These are phyloP conservation scores for Pseudozyma pruni DNA, from an alignment of 1,284 basidiomycete genomes.

Conservation along the genomic window DNA sequence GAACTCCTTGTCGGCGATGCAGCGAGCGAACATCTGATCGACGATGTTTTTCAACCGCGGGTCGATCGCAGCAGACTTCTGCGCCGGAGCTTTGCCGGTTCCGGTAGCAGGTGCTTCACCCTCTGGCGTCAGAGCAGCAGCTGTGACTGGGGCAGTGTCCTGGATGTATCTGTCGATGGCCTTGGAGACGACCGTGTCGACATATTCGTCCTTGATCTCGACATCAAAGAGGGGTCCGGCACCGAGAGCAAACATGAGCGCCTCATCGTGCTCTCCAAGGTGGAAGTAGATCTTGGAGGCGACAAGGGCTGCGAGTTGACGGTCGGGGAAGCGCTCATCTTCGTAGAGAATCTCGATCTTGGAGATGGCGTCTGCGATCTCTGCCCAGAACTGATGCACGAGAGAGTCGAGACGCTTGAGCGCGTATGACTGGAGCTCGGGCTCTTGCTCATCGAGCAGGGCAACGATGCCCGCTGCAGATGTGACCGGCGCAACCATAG, in stretches of 20 bases:
- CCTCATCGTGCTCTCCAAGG: slow-evolving; percentile 66
- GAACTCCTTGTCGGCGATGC: slow-evolving; percentile 62
- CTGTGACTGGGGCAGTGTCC: slow-evolving; percentile 19
- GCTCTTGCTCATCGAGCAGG: slow-evolving; percentile 65
- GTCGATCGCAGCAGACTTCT: slow-evolving; percentile 29
- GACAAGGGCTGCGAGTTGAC: slow-evolving; percentile 65
- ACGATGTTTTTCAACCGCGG: slow-evolving; percentile 61
- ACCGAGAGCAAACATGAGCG: slow-evolving; percentile 66
- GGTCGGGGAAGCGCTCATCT: slow-evolving; percentile 60
- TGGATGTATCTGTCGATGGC: slow-evolving; percentile 66
- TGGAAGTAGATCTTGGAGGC: slow-evolving; percentile 68
- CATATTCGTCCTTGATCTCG: slow-evolving; percentile 64
- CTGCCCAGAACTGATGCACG: slow-evolving; percentile 66
- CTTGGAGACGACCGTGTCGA: slow-evolving; percentile 67
- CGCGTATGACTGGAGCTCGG: slow-evolving; percentile 65
- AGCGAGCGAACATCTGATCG: slow-evolving; percentile 66
- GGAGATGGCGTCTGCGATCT: slow-evolving; percentile 65
- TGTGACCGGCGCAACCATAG: slow-evolving; percentile 50
- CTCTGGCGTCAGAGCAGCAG: slow-evolving; percentile 5
- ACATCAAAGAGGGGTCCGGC: slow-evolving; percentile 64
- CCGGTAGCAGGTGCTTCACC: slow-evolving; percentile 15
- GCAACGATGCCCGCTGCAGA: slow-evolving; percentile 64
- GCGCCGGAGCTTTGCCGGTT: slow-evolving; percentile 11
- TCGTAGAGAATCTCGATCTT: slow-evolving; percentile 67
- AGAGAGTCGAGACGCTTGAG: slow-evolving; percentile 64